Percentiles rank a stretch among this genome's conserved stretches.
These are phyloP conservation scores for Hirschioporus abietinus DNA, from an alignment of 768 basidiomycete species.

Conservation along the genomic window DNA sequence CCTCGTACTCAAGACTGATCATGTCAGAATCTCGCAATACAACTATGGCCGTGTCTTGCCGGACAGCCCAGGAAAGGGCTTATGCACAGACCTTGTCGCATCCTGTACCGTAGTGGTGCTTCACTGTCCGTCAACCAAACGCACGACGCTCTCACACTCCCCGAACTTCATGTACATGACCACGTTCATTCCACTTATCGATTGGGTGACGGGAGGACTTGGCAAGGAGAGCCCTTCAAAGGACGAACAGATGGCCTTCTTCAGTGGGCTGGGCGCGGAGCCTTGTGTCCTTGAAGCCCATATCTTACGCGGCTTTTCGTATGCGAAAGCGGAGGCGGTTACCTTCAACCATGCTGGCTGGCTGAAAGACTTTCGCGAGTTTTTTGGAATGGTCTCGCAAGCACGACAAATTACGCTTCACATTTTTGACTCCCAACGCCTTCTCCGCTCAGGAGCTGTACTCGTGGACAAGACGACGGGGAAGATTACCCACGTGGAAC, in stretches of 20 bases:
- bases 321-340: slow-evolving; percentile 1
- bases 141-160: not conserved
- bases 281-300: not conserved
- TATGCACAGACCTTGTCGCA: not conserved
- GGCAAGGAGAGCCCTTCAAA: not conserved
- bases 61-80: not conserved
- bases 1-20: not conserved
- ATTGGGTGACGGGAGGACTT: not conserved
- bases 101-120: not conserved
- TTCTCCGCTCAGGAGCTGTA: slow-evolving; percentile 4
- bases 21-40: not conserved
- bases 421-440: not conserved
- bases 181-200: not conserved
- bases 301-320: not conserved
- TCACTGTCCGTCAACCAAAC: not conserved
- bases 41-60: not conserved
- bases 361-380: slow-evolving; percentile 5
- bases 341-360: slow-evolving; percentile 5
- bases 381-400: not conserved
- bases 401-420: slow-evolving; percentile 1
- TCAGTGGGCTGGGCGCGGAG: not conserved
- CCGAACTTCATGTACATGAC: slow-evolving; percentile 1
- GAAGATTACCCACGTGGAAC: slow-evolving; percentile 3
- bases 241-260: not conserved
- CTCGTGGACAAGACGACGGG: slow-evolving; percentile 4